These are phyloP conservation scores for Microstegium vimineum DNA, from an alignment of 176 grass and related monocot species.

Conservation along the genomic window DNA sequence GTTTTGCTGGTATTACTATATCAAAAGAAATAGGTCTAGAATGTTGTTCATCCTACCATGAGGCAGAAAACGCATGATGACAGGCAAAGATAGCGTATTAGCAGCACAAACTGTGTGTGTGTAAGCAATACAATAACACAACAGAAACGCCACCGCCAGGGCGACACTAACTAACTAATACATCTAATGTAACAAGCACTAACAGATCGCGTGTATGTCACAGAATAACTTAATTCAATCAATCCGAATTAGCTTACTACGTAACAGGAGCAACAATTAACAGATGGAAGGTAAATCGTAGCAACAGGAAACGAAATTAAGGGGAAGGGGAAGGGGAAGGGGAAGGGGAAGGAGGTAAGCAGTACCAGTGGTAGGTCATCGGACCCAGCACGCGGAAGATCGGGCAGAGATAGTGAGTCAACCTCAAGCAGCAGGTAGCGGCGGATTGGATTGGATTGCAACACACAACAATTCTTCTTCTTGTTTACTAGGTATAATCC, in stretches of 20 bases:
- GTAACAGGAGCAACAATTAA: neutral
- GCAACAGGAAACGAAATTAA: neutral
- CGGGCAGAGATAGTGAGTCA: neutral
- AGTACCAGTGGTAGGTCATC: constrained; percentile 4
- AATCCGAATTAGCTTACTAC: neutral
- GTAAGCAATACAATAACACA: neutral
- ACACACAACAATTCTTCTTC: neutral
- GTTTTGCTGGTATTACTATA: neutral
- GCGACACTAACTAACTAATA: neutral
- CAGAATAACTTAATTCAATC: neutral
- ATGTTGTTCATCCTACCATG: neutral
- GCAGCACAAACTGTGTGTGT: neutral
- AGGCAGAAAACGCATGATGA: neutral
- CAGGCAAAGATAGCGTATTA: neutral
- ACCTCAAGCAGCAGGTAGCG: neutral
- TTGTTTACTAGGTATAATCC: too few species aligned
- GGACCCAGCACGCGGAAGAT: neutral
- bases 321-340: too few species aligned
- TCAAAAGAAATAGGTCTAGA: neutral
- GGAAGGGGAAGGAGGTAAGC: neutral
- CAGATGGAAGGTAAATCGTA: neutral
- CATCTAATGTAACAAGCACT: neutral
- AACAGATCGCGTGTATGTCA: neutral
- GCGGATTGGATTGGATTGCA: neutral
- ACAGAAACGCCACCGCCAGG: neutral